Evolutionary conservation across 306 rosid genomes (phyloP).

Genomic region (Prunus mume): DNA sequence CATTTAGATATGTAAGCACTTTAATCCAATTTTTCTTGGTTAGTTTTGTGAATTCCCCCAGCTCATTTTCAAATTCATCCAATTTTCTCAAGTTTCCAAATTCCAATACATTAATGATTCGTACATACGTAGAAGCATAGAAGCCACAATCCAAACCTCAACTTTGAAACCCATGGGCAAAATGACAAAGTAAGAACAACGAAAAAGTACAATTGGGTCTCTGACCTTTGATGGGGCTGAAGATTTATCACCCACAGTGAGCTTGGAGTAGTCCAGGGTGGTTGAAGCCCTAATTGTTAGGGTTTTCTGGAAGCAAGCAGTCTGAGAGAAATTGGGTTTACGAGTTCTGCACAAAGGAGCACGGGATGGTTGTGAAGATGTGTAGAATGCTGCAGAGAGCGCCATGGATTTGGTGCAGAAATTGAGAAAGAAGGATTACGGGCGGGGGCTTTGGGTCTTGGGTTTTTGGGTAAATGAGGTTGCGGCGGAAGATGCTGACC

Average conservation of each 20-base stretch:
- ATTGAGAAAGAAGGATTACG: conserved; percentile 21
- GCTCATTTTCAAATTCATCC: neutral
- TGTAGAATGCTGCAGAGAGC: conserved; percentile 51
- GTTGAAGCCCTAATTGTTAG: conserved; percentile 63
- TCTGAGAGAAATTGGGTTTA: conserved; percentile 34
- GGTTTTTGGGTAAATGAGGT: neutral
- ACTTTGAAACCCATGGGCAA: neutral
- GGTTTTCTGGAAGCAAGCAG: conserved; percentile 36
- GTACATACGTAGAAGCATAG: neutral
- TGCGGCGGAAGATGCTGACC: conserved; percentile 33
- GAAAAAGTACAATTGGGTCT: neutral
- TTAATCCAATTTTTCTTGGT: neutral
- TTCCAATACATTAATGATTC: neutral
- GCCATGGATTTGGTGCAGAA: conserved; percentile 50
- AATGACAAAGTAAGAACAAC: neutral
- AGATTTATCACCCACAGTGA: conserved; percentile 50
- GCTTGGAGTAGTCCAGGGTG: conserved; percentile 66
- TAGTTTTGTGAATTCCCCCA: neutral
- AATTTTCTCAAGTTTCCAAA: conserved; percentile 1
- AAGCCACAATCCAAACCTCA: neutral
- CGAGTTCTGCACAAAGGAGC: conserved; percentile 37
- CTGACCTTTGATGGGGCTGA: conserved; percentile 59
- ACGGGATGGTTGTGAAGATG: conserved; percentile 47
- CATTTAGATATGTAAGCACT: neutral
- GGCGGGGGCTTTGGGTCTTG: conserved; percentile 13